Percentiles rank a stretch among this genome's conserved stretches.
phyloP scores from a whole-genome alignment of 169 alveolate species.

The Eimeria tenella region DNA sequence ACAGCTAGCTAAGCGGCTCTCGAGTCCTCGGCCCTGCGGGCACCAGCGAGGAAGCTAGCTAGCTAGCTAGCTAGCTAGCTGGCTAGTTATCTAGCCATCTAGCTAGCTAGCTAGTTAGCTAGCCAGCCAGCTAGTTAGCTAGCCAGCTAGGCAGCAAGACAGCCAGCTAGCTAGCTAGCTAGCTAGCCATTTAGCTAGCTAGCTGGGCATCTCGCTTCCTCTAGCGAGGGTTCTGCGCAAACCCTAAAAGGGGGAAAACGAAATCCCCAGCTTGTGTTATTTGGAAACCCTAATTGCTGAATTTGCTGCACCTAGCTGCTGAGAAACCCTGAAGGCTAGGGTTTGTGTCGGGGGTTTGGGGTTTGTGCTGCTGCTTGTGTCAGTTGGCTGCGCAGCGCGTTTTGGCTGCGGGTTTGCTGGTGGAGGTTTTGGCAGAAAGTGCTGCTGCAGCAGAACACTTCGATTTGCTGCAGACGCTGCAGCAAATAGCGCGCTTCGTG shows the following conservation, averaged over 20 bases:
- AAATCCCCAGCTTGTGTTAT: no score
- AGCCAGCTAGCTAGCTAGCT: neutral
- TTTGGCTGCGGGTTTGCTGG: constrained; percentile 9
- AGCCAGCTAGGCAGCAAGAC: neutral
- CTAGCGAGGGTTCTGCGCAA: neutral
- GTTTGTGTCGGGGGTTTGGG: neutral
- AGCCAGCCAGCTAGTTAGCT: no score
- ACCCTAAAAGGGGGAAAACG: neutral
- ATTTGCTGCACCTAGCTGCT: neutral
- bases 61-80: no score
- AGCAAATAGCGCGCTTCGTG: constrained; percentile 16
- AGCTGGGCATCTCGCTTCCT: neutral
- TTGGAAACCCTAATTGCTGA: no score
- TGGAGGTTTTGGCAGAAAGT: constrained; percentile 14
- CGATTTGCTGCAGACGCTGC: constrained; percentile 31
- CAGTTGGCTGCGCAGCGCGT: constrained; percentile 33
- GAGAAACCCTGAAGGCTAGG: neutral
- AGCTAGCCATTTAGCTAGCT: neutral
- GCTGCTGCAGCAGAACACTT: constrained; percentile 19
- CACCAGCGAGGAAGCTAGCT: no score
- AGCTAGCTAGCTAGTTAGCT: no score
- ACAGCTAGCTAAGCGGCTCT: neutral
- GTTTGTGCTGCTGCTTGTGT: constrained; percentile 12
- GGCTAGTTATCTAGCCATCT: no score
- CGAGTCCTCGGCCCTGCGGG: neutral